phyloP scores from a whole-genome alignment of 352 stramenopile species.

The Phytopythium mirpurense region DNA sequence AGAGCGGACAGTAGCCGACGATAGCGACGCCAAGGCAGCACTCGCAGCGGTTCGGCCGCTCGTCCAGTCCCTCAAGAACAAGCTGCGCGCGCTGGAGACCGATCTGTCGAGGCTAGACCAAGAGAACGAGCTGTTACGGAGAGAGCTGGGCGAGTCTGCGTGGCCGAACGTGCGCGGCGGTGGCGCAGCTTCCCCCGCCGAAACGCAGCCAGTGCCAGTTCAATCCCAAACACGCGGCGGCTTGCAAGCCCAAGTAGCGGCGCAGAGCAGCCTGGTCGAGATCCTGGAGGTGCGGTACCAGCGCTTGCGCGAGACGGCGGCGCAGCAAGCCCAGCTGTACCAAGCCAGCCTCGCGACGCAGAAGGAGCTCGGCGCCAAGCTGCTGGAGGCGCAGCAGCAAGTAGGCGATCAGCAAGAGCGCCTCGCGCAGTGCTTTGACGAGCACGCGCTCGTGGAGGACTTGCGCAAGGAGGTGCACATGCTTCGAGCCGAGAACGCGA shows the following conservation, averaged over 20 bases:
- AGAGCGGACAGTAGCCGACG: background rate
- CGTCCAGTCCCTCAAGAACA: constrained; percentile 29
- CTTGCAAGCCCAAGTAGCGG: constrained; percentile 21
- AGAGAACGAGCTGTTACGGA: constrained; percentile 51
- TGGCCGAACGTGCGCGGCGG: background rate
- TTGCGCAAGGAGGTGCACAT: constrained; percentile 44
- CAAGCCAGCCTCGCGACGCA: constrained; percentile 25
- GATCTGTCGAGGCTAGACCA: constrained; percentile 36
- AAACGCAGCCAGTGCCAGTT: background rate
- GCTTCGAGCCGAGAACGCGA: constrained; percentile 47
- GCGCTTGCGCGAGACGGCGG: constrained; percentile 33
- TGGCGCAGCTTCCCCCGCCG: background rate
- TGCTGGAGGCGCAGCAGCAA: constrained; percentile 41
- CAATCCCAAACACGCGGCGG: constrained; percentile 16
- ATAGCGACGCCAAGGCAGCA: background rate
- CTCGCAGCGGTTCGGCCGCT: constrained; percentile 12
- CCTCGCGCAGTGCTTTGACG: constrained; percentile 31
- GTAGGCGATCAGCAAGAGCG: constrained; percentile 28
- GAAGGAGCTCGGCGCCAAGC: constrained; percentile 31
- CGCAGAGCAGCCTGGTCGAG: constrained; percentile 37
- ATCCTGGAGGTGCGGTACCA: constrained; percentile 51
- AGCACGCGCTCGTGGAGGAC: constrained; percentile 21
- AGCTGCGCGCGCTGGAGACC: constrained; percentile 36
- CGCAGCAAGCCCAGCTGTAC: constrained; percentile 33
- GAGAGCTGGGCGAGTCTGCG: constrained; percentile 14